A percentile compares a stretch with the other conserved stretches of the same genome.
Conservation (phyloP, 768 basidiomycete genomes). For the Boletellus sp. region DNA sequence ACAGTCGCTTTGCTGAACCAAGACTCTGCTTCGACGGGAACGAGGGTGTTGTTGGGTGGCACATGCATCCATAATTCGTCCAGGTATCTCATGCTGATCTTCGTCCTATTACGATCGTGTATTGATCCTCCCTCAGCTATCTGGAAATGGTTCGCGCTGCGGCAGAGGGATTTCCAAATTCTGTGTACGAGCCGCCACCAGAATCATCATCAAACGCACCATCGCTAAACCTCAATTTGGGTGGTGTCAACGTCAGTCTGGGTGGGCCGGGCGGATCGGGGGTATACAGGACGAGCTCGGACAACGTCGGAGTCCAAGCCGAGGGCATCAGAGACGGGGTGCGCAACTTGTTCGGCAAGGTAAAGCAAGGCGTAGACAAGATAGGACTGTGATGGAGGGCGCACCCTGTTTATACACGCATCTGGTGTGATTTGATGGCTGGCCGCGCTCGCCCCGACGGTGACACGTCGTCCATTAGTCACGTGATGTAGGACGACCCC, state of each 20-base stretch:
- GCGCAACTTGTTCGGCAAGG: constrained; percentile 80
- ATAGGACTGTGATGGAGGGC: constrained; percentile 34
- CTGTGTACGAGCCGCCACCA: constrained; percentile 71
- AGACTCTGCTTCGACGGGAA: constrained; percentile 61
- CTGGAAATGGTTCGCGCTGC: constrained; percentile 84
- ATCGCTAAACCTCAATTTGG: constrained; percentile 86
- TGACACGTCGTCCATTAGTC: constrained; percentile 27
- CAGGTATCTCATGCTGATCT: constrained; percentile 48
- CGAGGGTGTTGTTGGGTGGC: constrained; percentile 84
- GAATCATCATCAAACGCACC: constrained; percentile 73
- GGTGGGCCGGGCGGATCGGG: constrained; percentile 83
- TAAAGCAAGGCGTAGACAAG: constrained; percentile 78
- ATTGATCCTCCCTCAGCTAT: constrained; percentile 51
- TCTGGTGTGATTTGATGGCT: background rate
- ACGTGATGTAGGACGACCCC: constrained; percentile 17
- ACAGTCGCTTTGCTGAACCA: constrained; percentile 84
- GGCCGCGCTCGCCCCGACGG: background rate
- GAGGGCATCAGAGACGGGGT: constrained; percentile 91
- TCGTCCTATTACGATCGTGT: background rate
- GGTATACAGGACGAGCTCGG: constrained; percentile 77
- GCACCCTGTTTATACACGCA: no score
- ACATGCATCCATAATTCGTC: constrained; percentile 95
- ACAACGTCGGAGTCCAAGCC: constrained; percentile 70
- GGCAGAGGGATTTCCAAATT: constrained; percentile 54
- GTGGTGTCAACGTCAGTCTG: constrained; percentile 89